phyloP scores from a whole-genome alignment of 768 basidiomycete genomes.

The Cystobasidium ongulense region DNA sequence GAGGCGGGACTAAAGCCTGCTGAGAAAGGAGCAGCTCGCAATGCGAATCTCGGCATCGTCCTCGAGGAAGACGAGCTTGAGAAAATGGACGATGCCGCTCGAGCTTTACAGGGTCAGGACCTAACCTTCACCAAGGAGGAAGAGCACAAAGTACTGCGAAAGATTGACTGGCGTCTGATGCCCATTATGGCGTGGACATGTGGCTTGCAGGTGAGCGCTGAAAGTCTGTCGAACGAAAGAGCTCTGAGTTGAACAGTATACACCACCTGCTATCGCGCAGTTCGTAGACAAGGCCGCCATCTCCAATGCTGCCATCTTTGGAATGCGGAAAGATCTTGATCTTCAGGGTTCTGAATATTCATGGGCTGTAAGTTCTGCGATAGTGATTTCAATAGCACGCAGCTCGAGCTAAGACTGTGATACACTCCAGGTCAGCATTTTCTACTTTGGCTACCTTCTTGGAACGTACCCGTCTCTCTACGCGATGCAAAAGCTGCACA shows the following conservation, averaged over 20 bases:
- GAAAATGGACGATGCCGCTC: neutral
- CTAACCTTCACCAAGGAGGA: neutral
- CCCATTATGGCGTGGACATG: constrained; percentile 8
- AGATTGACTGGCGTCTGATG: constrained; percentile 11
- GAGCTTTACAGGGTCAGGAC: neutral
- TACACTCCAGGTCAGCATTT: neutral
- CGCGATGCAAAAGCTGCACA: neutral
- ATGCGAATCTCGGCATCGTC: neutral
- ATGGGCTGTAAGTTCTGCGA: too few species aligned
- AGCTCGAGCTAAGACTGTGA: too few species aligned
- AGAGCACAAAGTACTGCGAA: neutral
- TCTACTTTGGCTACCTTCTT: constrained; percentile 35
- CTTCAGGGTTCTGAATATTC: constrained; percentile 32
- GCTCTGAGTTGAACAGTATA: too few species aligned
- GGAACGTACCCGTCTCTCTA: constrained; percentile 12
- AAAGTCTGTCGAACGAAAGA: too few species aligned
- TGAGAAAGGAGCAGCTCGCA: neutral
- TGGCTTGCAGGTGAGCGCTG: neutral
- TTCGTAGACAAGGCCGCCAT: constrained; percentile 17
- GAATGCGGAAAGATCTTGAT: constrained; percentile 31
- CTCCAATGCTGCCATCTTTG: constrained; percentile 34
- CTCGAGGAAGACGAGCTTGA: constrained; percentile 4
- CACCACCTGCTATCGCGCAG: neutral
- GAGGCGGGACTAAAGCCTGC: neutral
- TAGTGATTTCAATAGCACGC: too few species aligned